Evolutionary conservation across 495 filamentous ascomycete genomes (phyloP).

Genomic region (Lepraria neglecta): DNA sequence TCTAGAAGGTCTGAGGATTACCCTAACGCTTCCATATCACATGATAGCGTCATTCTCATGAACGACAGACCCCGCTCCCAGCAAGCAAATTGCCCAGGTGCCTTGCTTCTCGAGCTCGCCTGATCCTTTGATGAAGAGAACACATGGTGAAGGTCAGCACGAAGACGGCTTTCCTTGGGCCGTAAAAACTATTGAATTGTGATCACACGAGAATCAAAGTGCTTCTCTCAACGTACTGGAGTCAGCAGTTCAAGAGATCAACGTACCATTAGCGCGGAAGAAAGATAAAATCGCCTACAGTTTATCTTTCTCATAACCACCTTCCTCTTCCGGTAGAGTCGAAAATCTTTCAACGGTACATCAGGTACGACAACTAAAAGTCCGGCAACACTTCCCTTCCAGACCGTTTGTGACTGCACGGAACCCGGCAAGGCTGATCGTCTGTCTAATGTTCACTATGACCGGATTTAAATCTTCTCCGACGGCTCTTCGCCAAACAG

Average conservation of each 20-base stretch:
- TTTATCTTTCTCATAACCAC: not conserved
- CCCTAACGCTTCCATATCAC: constrained; percentile 11
- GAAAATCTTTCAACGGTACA: not conserved
- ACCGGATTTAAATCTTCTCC: not conserved
- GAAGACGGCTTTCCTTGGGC: not conserved
- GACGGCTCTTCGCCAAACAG: not conserved
- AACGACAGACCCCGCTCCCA: constrained; percentile 9
- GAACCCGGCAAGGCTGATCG: not conserved
- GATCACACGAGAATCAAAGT: constrained; percentile 5
- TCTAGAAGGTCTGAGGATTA: constrained; percentile 12
- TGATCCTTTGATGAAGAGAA: constrained; percentile 1
- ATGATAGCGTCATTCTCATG: constrained; percentile 3
- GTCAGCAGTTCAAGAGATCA: not conserved
- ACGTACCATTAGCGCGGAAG: constrained; percentile 1
- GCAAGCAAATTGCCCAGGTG: not conserved
- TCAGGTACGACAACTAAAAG: not conserved
- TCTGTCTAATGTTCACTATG: not conserved
- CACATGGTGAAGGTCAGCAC: not conserved
- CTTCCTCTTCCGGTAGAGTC: constrained; percentile 11
- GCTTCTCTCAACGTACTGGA: not conserved
- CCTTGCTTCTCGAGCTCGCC: not conserved
- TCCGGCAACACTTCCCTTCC: constrained; percentile 14
- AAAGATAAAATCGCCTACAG: not conserved
- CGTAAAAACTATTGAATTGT: not conserved
- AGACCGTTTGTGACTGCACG: not conserved